Evolutionary conservation across 2,329 filamentous ascomycete genomes (phyloP).

Genomic region (Metarhizium brunneum): DNA sequence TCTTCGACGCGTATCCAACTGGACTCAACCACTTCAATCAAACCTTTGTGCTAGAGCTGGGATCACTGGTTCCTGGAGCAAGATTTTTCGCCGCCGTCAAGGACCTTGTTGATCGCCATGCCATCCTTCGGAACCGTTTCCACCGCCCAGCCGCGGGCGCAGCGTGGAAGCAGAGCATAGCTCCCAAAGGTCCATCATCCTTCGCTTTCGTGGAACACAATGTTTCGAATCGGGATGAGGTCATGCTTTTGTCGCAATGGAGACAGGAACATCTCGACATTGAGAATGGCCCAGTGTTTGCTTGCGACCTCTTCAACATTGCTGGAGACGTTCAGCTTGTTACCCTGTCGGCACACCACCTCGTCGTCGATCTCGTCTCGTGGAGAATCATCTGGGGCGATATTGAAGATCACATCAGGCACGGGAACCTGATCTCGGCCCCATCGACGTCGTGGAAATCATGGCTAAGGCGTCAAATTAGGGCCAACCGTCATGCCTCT

Average conservation of each 20-base stretch:
- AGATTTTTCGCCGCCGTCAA: slow-evolving; percentile 14
- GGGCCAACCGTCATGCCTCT: slow-evolving; percentile 13
- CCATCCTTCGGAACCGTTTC: slow-evolving; percentile 28
- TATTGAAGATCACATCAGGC: slow-evolving; percentile 7
- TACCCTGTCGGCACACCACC: slow-evolving; percentile 10
- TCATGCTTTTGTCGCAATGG: not conserved
- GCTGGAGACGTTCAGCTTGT: slow-evolving; percentile 5
- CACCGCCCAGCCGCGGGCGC: not conserved
- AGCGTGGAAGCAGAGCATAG: slow-evolving; percentile 16
- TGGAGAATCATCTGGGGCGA: slow-evolving; percentile 27
- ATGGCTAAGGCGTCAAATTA: slow-evolving; percentile 24
- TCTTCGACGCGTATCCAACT: slow-evolving; percentile 24
- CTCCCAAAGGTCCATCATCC: not conserved
- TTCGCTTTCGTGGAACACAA: not conserved
- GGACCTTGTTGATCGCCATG: slow-evolving; percentile 19
- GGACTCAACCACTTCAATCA: slow-evolving; percentile 33
- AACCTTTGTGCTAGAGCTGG: slow-evolving; percentile 26
- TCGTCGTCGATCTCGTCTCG: slow-evolving; percentile 36
- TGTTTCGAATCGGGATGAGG: not conserved
- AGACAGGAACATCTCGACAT: slow-evolving; percentile 8
- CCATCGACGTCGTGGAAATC: slow-evolving; percentile 22
- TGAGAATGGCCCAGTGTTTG: slow-evolving; percentile 11
- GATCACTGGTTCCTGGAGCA: slow-evolving; percentile 1
- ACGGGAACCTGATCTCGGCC: not conserved
- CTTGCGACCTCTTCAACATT: slow-evolving; percentile 11